phyloP scores from a whole-genome alignment of 106 monocot species.

The Dendrobium catenatum region DNA sequence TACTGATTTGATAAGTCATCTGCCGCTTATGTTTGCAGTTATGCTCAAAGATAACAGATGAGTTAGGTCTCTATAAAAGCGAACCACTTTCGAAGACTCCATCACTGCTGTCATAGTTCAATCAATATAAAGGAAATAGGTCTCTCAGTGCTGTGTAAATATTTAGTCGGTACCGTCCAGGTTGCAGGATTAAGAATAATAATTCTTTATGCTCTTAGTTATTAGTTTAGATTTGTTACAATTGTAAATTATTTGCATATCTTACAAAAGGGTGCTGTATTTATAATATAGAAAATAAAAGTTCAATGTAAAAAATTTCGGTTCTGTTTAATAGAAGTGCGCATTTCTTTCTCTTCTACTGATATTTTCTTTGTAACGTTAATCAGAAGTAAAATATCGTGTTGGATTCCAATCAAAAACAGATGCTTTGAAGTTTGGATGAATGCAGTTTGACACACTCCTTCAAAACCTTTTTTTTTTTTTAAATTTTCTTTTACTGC shows the following conservation, averaged over 20 bases:
- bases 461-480: too few relatives aligned
- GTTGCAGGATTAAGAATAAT: not conserved
- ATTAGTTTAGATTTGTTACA: not conserved
- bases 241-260: not conserved
- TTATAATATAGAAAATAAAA: not conserved
- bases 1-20: not conserved
- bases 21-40: constrained; percentile 29
- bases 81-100: constrained; percentile 20
- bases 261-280: not conserved
- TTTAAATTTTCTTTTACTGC: too few relatives aligned
- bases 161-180: not conserved
- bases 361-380: too few relatives aligned
- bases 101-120: constrained; percentile 16
- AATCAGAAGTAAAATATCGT: too few relatives aligned
- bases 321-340: too few relatives aligned
- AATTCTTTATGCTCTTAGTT: not conserved
- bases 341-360: too few relatives aligned
- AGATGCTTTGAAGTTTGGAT: too few relatives aligned
- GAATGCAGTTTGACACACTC: too few relatives aligned
- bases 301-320: too few relatives aligned
- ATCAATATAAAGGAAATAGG: constrained; percentile 5
- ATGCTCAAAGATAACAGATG: constrained; percentile 38
- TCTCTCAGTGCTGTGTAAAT: constrained; percentile 14
- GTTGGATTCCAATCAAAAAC: too few relatives aligned
- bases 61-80: constrained; percentile 35